Percentiles rank a stretch among this genome's conserved stretches.
These are phyloP conservation scores for Sporothrix pseudoabietina DNA, from an alignment of 2,329 filamentous ascomycete genomes.

Conservation along the genomic window DNA sequence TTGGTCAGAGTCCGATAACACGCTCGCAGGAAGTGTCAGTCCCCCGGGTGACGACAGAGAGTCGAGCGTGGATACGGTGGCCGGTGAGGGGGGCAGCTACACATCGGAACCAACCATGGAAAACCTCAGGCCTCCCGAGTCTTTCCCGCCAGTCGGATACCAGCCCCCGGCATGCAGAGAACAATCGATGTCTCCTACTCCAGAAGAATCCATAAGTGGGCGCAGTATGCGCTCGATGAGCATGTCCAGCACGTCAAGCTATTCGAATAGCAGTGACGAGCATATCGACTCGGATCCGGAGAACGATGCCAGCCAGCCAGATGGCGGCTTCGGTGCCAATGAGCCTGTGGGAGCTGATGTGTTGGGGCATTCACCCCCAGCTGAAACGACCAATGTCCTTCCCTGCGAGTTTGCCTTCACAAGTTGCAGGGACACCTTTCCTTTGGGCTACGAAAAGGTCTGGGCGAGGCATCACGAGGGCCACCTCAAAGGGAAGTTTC, in stretches of 20 bases:
- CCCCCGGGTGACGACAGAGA: not conserved
- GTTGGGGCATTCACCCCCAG: no score
- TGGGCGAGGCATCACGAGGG: slow-evolving; percentile 53
- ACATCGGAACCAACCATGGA: not conserved
- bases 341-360: no score
- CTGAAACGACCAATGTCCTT: not conserved
- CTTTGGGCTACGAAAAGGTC: not conserved
- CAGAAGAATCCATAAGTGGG: not conserved
- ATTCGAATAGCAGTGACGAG: not conserved
- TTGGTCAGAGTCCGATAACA: not conserved
- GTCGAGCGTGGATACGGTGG: not conserved
- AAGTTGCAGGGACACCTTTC: slow-evolving; percentile 40
- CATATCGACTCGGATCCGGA: no score
- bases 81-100: no score
- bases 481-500: slow-evolving; percentile 45
- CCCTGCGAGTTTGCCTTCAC: slow-evolving; percentile 51
- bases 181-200: not conserved
- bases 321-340: no score
- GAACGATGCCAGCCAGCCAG: no score
- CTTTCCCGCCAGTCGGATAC: no score
- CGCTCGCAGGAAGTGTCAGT: not conserved
- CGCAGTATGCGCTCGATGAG: not conserved
- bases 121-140: no score
- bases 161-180: not conserved
- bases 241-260: not conserved